Conservation (phyloP, 2,329 filamentous ascomycete genomes). For the Daldinia eschscholtzii region DNA sequence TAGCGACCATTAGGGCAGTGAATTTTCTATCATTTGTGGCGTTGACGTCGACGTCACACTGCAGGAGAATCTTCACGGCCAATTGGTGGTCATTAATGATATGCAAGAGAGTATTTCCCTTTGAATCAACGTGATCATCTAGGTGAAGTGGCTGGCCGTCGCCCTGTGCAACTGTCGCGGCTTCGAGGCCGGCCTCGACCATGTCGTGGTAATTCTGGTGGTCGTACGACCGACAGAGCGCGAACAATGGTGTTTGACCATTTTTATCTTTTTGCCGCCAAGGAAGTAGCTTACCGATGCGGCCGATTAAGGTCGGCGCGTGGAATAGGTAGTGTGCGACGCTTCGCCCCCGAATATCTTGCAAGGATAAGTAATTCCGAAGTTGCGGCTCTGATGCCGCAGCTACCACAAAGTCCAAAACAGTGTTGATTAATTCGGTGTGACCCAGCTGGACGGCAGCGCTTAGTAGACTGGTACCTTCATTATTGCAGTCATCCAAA, state of each 20-base stretch:
- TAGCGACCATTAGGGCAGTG: conserved; percentile 96
- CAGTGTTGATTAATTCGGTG: conserved; percentile 76
- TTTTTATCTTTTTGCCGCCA: conserved; percentile 96
- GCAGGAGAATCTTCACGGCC: conserved; percentile 79
- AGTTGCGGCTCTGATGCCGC: conserved; percentile 68
- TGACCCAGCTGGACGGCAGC: conserved; percentile 90
- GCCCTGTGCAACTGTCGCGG: conserved; percentile 79
- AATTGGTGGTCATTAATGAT: conserved; percentile 90
- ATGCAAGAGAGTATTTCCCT: conserved; percentile 95
- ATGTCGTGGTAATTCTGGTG: conserved; percentile 87
- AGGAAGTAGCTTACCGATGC: conserved; percentile 81
- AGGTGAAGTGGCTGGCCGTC: conserved; percentile 86
- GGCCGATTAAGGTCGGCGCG: conserved; percentile 81
- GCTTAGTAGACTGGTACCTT: conserved; percentile 89
- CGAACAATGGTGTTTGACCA: conserved; percentile 97
- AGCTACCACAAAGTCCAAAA: conserved; percentile 78
- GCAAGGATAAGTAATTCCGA: conserved; percentile 75
- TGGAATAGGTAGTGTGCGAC: conserved; percentile 97
- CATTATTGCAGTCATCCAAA: conserved; percentile 86
- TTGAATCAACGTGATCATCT: conserved; percentile 91
- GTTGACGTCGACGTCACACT: conserved; percentile 95
- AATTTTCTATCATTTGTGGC: conserved; percentile 95
- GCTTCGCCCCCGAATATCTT: conserved; percentile 88
- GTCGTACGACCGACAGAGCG: conserved; percentile 94
- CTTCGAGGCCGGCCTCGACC: conserved; percentile 83